Conservation (phyloP, 805 yeast genomes). For the Nakazawaea wickerhamii region DNA sequence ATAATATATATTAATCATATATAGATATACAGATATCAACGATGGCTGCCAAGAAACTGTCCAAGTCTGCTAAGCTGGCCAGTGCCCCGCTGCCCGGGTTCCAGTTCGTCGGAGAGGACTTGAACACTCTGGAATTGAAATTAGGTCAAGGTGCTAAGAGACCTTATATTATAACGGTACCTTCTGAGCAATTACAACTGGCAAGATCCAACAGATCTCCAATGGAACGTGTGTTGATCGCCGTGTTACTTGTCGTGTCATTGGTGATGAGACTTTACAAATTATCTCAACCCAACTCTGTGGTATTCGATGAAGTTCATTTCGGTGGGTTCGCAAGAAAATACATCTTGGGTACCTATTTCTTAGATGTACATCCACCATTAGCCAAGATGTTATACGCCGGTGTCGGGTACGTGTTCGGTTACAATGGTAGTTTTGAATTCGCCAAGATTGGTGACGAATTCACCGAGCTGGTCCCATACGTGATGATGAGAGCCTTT, state of each 20-base stretch:
- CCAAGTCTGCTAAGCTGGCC: constrained; percentile 1
- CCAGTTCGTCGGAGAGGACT: constrained; percentile 4
- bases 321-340: constrained; percentile 95
- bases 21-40: background rate
- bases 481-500: constrained; percentile 61
- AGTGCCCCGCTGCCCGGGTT: background rate
- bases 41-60: constrained; percentile 3
- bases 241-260: constrained; percentile 45
- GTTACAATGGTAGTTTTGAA: constrained; percentile 65
- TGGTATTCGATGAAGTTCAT: constrained; percentile 90
- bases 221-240: constrained; percentile 34
- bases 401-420: constrained; percentile 60
- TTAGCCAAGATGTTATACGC: constrained; percentile 73
- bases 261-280: constrained; percentile 53
- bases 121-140: constrained; percentile 35
- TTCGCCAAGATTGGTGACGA: constrained; percentile 62
- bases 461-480: constrained; percentile 58
- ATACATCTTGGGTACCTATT: constrained; percentile 60
- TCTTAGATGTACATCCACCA: constrained; percentile 80
- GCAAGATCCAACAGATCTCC: constrained; percentile 34
- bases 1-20: too few relatives aligned
- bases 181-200: constrained; percentile 34
- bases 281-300: constrained; percentile 67
- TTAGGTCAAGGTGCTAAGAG: constrained; percentile 47
- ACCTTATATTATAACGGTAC: constrained; percentile 47